phyloP scores from a whole-genome alignment of 2,329 filamentous ascomycete species.

The Sporothrix euskadiensis region DNA sequence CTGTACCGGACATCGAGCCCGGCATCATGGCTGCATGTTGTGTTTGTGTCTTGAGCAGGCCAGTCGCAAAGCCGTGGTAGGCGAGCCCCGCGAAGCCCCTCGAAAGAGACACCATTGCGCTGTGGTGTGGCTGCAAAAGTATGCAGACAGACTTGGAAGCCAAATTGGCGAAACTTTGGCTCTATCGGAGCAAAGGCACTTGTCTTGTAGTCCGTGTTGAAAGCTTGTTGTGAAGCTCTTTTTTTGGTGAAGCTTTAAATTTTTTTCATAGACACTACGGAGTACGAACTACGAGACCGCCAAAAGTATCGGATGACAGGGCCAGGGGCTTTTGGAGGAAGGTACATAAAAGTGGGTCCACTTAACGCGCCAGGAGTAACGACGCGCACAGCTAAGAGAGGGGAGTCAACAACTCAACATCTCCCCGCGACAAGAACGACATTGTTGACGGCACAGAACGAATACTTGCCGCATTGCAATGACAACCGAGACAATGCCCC shows the following conservation, averaged over 20 bases:
- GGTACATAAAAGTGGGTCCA: constrained; percentile 23
- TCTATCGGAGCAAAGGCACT: neutral
- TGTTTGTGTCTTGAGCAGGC: neutral
- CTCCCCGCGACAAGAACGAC: neutral
- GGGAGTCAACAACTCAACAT: neutral
- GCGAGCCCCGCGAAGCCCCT: constrained; percentile 27
- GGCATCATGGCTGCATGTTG: neutral
- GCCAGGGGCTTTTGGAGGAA: neutral
- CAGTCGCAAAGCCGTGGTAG: constrained; percentile 1
- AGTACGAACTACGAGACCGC: neutral
- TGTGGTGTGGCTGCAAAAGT: neutral
- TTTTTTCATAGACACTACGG: neutral
- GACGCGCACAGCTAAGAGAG: neutral
- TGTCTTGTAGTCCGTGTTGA: neutral
- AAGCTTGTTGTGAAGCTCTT: neutral
- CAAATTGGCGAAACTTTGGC: neutral
- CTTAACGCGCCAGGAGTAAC: constrained; percentile 23
- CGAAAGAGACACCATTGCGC: constrained; percentile 31
- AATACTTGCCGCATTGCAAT: constrained; percentile 15
- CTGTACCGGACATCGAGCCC: neutral
- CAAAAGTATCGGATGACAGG: neutral
- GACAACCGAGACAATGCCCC: constrained; percentile 35
- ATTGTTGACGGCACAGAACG: neutral
- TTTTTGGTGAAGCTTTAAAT: constrained; percentile 18
- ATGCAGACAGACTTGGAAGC: neutral